phyloP scores from a whole-genome alignment of 495 filamentous ascomycete genomes.

The Astrocystis sublimbata region DNA sequence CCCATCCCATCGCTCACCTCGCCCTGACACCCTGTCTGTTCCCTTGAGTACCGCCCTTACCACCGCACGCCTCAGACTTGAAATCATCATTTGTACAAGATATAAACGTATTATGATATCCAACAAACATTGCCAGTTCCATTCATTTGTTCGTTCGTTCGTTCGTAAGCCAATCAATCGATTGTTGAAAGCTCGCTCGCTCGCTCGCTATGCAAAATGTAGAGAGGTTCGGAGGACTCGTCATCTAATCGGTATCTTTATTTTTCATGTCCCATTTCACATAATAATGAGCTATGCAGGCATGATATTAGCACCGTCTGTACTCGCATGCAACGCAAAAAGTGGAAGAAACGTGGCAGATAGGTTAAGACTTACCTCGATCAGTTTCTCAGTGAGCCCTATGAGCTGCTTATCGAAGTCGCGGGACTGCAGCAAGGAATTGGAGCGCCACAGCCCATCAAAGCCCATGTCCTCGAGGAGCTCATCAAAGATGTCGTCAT shows the following conservation, averaged over 20 bases:
- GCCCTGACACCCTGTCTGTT: too few species aligned
- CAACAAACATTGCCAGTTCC: too few species aligned
- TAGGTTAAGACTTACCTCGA: slow-evolving; percentile 49
- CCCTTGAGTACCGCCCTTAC: too few species aligned
- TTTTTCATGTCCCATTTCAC: slow-evolving; percentile 4
- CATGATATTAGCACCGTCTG: slow-evolving; percentile 11
- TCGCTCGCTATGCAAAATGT: slow-evolving; percentile 11
- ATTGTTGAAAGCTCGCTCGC: too few species aligned
- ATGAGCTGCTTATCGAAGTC: slow-evolving; percentile 54
- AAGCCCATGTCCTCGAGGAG: slow-evolving; percentile 59
- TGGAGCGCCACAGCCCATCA: slow-evolving; percentile 53
- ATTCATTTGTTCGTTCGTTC: too few species aligned
- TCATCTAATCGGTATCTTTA: neutral
- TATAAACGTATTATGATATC: too few species aligned
- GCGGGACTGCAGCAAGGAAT: slow-evolving; percentile 46
- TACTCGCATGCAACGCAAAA: neutral
- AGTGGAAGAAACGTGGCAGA: neutral
- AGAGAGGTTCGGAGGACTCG: neutral
- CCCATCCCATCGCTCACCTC: too few species aligned
- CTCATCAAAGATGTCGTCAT: slow-evolving; percentile 43
- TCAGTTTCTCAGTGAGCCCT: slow-evolving; percentile 57
- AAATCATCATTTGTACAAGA: too few species aligned
- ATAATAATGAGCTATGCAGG: slow-evolving; percentile 15
- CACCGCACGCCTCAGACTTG: too few species aligned
- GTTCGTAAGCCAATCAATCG: too few species aligned